These are phyloP conservation scores for Taphrina deformans DNA, from an alignment of 1,139 yeast species.

Conservation along the genomic window DNA sequence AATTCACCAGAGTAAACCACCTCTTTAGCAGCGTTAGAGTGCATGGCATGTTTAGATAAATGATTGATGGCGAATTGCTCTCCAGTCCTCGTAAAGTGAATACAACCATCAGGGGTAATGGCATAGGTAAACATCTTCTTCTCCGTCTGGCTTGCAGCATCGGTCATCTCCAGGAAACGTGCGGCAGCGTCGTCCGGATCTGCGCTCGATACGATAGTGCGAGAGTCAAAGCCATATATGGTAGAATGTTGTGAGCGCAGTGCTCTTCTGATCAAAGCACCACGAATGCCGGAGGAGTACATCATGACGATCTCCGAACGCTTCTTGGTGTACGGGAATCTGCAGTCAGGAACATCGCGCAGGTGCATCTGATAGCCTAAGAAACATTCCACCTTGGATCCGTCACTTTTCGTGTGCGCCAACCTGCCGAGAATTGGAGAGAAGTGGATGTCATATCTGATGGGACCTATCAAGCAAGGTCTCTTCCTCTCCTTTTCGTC, in stretches of 20 bases:
- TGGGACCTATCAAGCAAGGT: conserved; percentile 22
- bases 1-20: conserved; percentile 33
- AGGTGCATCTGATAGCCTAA: conserved; percentile 25
- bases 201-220: conserved; percentile 21
- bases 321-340: conserved; percentile 15
- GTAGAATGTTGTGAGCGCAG: conserved; percentile 24
- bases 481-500: not conserved
- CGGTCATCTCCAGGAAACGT: conserved; percentile 25
- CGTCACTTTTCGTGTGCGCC: conserved; percentile 17
- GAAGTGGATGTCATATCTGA: conserved; percentile 21
- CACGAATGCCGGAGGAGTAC: conserved; percentile 26
- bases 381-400: conserved; percentile 10
- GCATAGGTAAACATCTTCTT: conserved; percentile 31
- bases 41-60: conserved; percentile 32
- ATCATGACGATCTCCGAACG: conserved; percentile 28
- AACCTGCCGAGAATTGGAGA: conserved; percentile 30
- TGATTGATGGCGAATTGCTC: conserved; percentile 29
- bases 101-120: conserved; percentile 23
- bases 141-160: conserved; percentile 16
- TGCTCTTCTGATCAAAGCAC: conserved; percentile 23
- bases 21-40: conserved; percentile 29
- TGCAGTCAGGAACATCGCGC: conserved; percentile 30
- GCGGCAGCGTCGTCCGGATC: conserved; percentile 32
- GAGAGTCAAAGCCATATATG: conserved; percentile 29
- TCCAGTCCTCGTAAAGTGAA: conserved; percentile 32